Evolutionary conservation across 2,329 filamentous ascomycete species (phyloP).

Genomic region (Nectriaceae sp.): DNA sequence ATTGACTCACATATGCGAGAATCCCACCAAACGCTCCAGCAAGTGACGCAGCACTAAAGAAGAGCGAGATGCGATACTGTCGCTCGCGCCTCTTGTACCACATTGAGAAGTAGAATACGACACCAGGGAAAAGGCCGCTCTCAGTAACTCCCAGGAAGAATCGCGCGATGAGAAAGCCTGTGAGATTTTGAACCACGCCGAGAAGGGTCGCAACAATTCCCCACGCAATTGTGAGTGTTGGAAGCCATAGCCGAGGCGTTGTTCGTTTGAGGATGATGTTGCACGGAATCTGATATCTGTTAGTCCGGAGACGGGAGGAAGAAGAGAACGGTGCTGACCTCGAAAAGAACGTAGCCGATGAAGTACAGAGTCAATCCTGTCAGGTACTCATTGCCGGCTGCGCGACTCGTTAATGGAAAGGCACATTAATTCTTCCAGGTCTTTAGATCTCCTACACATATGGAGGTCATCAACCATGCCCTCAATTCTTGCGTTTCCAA

Average conservation of each 20-base stretch:
- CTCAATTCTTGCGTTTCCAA: too few relatives aligned
- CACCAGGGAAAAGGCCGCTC: constrained; percentile 53
- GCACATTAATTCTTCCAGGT: too few relatives aligned
- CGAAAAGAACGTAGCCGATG: constrained; percentile 59
- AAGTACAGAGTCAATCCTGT: constrained; percentile 69
- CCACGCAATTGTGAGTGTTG: constrained; percentile 58
- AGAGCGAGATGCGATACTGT: constrained; percentile 57
- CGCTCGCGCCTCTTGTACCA: constrained; percentile 58
- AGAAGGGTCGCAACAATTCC: constrained; percentile 53
- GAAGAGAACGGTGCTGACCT: too few relatives aligned
- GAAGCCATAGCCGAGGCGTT: constrained; percentile 58
- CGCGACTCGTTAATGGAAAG: too few relatives aligned
- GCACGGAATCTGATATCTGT: constrained; percentile 63
- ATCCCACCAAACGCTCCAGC: constrained; percentile 58
- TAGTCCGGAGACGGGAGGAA: too few relatives aligned
- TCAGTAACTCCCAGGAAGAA: constrained; percentile 60
- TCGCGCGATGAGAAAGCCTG: constrained; percentile 53
- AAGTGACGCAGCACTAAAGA: constrained; percentile 56
- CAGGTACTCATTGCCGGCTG: constrained; percentile 63
- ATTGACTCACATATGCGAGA: not conserved
- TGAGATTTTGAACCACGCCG: constrained; percentile 51
- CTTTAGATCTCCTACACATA: too few relatives aligned
- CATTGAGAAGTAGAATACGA: constrained; percentile 53
- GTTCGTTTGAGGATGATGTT: constrained; percentile 64
- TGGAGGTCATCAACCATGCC: too few relatives aligned